Conservation (phyloP, 176 grass and related monocot species). For the Avena sativa region DNA sequence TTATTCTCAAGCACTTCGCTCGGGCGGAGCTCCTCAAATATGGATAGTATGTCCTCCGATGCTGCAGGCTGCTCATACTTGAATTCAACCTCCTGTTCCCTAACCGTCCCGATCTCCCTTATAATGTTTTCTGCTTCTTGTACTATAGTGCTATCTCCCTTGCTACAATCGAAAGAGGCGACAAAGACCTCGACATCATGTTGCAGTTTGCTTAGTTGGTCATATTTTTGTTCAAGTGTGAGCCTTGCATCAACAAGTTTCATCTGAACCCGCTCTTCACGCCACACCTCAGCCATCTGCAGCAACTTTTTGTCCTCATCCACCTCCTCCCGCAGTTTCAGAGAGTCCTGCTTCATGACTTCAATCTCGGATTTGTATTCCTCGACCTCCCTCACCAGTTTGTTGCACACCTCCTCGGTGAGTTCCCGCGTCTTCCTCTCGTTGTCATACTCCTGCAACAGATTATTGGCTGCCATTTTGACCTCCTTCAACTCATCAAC, state of each 20-base stretch:
- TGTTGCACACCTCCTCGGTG: conserved; percentile 85
- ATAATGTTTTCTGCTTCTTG: conserved; percentile 57
- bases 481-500: conserved; percentile 80
- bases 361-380: conserved; percentile 85
- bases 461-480: conserved; percentile 65
- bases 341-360: conserved; percentile 60
- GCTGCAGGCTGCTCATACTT: conserved; percentile 63
- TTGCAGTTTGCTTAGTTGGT: conserved; percentile 69
- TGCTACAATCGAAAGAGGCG: conserved; percentile 31
- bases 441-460: conserved; percentile 83
- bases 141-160: conserved; percentile 49
- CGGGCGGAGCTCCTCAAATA: conserved; percentile 75
- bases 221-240: conserved; percentile 83
- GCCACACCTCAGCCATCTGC: conserved; percentile 98
- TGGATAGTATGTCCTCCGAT: conserved; percentile 79
- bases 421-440: conserved; percentile 76
- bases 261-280: conserved; percentile 95
- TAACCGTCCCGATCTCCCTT: conserved; percentile 50
- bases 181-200: conserved; percentile 55
- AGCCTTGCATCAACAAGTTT: conserved; percentile 93
- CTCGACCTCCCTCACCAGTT: conserved; percentile 81
- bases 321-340: conserved; percentile 67
- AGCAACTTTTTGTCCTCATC: conserved; percentile 86
- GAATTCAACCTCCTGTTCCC: conserved; percentile 60
- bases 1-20: conserved; percentile 35